Percentiles rank a stretch among this genome's conserved stretches.
Evolutionary conservation across 441 rosid genomes (phyloP).

Genomic region (Gossypium gossypioides): DNA sequence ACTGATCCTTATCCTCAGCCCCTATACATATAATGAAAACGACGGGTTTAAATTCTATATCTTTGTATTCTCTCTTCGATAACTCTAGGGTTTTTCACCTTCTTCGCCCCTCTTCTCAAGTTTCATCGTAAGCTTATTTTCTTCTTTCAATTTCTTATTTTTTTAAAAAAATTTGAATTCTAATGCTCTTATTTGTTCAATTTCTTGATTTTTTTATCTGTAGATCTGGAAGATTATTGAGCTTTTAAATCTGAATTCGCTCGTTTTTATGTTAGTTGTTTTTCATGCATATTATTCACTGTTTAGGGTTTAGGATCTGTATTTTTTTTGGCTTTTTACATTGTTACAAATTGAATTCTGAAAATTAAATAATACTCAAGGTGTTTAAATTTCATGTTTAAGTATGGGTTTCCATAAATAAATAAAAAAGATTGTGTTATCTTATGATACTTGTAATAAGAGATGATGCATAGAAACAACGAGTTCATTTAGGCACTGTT

Average conservation of each 20-base stretch:
- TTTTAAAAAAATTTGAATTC: neutral
- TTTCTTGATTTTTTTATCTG: neutral
- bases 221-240: neutral
- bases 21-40: neutral
- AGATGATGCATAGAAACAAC: neutral
- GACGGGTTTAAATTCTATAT: neutral
- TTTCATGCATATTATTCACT: neutral
- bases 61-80: neutral
- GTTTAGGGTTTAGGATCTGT: neutral
- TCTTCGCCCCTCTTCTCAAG: neutral
- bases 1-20: slow-evolving; percentile 5
- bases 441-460: neutral
- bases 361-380: neutral
- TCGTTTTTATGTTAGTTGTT: neutral
- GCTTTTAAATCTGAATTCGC: neutral
- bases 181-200: neutral
- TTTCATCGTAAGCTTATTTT: neutral
- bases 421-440: neutral
- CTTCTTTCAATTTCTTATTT: neutral
- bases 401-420: neutral
- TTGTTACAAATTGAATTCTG: neutral
- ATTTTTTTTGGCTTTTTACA: neutral
- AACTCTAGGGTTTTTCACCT: slow-evolving; percentile 27
- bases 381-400: neutral
- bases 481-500: neutral